Conservation (phyloP, 2,329 filamentous ascomycete genomes). For the Aureobasidium sp. region DNA sequence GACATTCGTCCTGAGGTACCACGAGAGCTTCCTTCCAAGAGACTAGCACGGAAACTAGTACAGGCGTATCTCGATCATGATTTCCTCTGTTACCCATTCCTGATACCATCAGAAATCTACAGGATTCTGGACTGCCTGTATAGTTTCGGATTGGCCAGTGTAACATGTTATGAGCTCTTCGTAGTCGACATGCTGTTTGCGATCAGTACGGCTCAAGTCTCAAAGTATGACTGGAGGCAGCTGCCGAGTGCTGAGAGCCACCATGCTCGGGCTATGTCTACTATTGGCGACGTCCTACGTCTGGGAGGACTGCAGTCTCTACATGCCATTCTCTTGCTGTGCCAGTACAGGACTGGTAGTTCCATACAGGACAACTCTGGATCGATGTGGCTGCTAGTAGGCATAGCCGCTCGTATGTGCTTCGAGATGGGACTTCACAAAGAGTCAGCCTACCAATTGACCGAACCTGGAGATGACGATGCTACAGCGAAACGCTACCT, state of each 20-base stretch:
- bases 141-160: slow-evolving; percentile 19
- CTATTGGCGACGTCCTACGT: slow-evolving; percentile 31
- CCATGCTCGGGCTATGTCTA: slow-evolving; percentile 31
- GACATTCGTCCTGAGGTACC: slow-evolving; percentile 7
- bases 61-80: slow-evolving; percentile 36
- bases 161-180: slow-evolving; percentile 28
- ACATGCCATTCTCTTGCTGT: slow-evolving; percentile 36
- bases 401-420: slow-evolving; percentile 34
- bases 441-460: slow-evolving; percentile 27
- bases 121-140: slow-evolving; percentile 25
- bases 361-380: slow-evolving; percentile 25
- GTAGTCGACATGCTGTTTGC: slow-evolving; percentile 38
- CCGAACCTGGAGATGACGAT: neutral
- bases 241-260: slow-evolving; percentile 36
- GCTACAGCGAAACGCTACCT: slow-evolving; percentile 7
- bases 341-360: slow-evolving; percentile 36
- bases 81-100: slow-evolving; percentile 36
- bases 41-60: slow-evolving; percentile 30
- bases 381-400: slow-evolving; percentile 38
- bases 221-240: slow-evolving; percentile 37
- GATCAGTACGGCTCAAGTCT: slow-evolving; percentile 35
- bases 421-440: slow-evolving; percentile 49
- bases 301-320: slow-evolving; percentile 29
- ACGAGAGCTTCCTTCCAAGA: slow-evolving; percentile 26
- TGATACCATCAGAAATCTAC: slow-evolving; percentile 25